These are phyloP conservation scores for Xylaria acuta DNA, from an alignment of 495 filamentous ascomycete genomes.

Conservation along the genomic window DNA sequence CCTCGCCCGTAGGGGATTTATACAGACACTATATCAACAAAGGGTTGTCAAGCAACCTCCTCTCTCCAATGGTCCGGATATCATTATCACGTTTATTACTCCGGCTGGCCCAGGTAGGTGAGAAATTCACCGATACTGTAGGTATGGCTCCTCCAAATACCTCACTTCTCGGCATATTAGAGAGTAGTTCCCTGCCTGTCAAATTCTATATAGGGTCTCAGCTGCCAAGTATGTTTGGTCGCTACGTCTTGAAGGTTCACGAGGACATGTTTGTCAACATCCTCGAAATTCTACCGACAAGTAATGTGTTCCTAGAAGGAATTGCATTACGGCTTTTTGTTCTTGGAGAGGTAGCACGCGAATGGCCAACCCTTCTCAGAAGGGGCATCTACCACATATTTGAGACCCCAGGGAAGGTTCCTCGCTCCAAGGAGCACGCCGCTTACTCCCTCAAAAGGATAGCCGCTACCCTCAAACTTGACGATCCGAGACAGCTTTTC, in stretches of 20 bases:
- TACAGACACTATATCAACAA: slow-evolving; percentile 78
- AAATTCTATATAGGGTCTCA: slow-evolving; percentile 74
- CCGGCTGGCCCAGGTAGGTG: slow-evolving; percentile 66
- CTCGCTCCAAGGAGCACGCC: slow-evolving; percentile 69
- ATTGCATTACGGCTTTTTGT: slow-evolving; percentile 83
- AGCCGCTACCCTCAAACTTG: slow-evolving; percentile 66
- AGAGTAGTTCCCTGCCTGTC: slow-evolving; percentile 69
- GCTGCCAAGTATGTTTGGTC: slow-evolving; percentile 78
- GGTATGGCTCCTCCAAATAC: slow-evolving; percentile 72
- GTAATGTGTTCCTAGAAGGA: slow-evolving; percentile 75
- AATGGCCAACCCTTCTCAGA: slow-evolving; percentile 81
- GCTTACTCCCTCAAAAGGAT: slow-evolving; percentile 70
- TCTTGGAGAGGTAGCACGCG: slow-evolving; percentile 73
- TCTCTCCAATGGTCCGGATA: slow-evolving; percentile 72
- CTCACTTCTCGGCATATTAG: slow-evolving; percentile 74
- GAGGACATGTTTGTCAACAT: slow-evolving; percentile 83
- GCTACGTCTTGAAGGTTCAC: slow-evolving; percentile 78
- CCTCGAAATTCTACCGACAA: slow-evolving; percentile 71
- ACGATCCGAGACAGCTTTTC: slow-evolving; percentile 72
- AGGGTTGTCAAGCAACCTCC: slow-evolving; percentile 64
- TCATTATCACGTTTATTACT: slow-evolving; percentile 70
- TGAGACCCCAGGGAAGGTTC: slow-evolving; percentile 77
- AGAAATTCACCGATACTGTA: slow-evolving; percentile 63
- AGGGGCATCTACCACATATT: slow-evolving; percentile 91
- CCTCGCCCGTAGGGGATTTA: slow-evolving; percentile 69